These are phyloP conservation scores for Xylaria sp. DNA, from an alignment of 2,329 filamentous ascomycete genomes.

Conservation along the genomic window DNA sequence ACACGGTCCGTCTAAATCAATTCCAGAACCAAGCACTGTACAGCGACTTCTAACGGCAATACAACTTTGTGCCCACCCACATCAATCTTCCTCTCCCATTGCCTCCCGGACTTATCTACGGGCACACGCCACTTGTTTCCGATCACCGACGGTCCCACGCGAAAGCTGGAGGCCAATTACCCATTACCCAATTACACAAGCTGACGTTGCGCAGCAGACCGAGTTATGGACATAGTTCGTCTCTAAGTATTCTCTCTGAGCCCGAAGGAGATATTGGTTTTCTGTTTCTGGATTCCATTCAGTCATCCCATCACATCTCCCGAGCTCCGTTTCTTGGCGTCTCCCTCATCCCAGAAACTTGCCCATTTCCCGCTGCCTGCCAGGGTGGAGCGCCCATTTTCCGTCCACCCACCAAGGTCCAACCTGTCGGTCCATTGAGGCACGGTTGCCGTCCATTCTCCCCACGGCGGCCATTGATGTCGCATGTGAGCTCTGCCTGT, in stretches of 20 bases:
- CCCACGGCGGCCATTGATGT: constrained; percentile 1
- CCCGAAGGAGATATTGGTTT: neutral
- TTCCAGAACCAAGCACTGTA: neutral
- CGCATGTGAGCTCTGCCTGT: neutral
- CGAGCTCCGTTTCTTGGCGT: constrained; percentile 1
- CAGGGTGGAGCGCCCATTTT: constrained; percentile 6
- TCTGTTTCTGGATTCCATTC: neutral
- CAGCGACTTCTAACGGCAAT: neutral
- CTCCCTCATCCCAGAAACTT: neutral
- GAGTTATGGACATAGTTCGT: neutral
- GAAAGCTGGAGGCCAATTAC: constrained; percentile 19
- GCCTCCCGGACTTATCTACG: constrained; percentile 38
- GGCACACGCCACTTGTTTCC: constrained; percentile 42
- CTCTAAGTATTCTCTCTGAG: neutral
- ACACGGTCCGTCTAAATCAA: neutral
- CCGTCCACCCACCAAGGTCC: constrained; percentile 11
- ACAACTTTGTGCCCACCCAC: neutral
- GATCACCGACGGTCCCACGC: constrained; percentile 34
- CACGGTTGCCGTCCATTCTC: constrained; percentile 1
- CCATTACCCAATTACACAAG: constrained; percentile 23
- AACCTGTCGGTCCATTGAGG: neutral
- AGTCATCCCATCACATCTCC: neutral
- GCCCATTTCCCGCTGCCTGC: neutral
- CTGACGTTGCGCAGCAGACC: constrained; percentile 10
- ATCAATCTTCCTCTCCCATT: constrained; percentile 21